These are phyloP conservation scores for Rhodosporidiobolus odoratus DNA, from an alignment of 768 basidiomycete genomes.

Conservation along the genomic window DNA sequence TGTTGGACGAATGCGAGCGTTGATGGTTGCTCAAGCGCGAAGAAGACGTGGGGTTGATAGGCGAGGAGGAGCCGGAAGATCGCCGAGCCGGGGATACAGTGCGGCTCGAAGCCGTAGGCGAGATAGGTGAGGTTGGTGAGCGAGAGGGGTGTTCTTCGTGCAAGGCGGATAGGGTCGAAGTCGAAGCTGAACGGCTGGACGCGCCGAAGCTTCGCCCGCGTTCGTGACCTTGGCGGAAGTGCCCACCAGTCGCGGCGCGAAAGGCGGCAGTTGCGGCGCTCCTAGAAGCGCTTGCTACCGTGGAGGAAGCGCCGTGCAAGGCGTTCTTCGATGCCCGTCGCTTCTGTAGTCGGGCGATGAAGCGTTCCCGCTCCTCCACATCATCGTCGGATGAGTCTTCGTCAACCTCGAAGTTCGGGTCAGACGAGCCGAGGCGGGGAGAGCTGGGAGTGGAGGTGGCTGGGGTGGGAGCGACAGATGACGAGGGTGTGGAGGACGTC, in stretches of 20 bases:
- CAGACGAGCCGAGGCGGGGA: background rate
- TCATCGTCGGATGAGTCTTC: constrained; percentile 41
- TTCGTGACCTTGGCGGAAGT: background rate
- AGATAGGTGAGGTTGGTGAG: background rate
- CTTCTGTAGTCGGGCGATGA: constrained; percentile 31
- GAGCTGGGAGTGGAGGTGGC: constrained; percentile 41
- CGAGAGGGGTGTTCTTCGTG: constrained; percentile 1
- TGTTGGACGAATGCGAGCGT: constrained; percentile 7
- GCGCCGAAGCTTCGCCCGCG: constrained; percentile 1
- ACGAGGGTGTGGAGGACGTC: constrained; percentile 7
- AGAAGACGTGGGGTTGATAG: background rate
- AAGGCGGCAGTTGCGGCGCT: background rate
- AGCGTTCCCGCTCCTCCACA: constrained; percentile 30
- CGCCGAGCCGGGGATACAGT: background rate
- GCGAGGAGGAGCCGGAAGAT: background rate
- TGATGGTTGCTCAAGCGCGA: background rate
- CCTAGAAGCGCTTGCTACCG: background rate
- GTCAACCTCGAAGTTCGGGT: constrained; percentile 3
- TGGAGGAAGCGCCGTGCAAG: background rate
- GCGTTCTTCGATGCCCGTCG: constrained; percentile 33
- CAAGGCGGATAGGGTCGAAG: constrained; percentile 6
- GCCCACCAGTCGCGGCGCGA: constrained; percentile 7
- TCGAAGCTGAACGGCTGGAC: background rate
- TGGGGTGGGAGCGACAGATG: constrained; percentile 39
- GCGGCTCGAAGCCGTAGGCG: background rate